A percentile compares a stretch with the other conserved stretches of the same genome.
These are phyloP conservation scores for Gonium pectorale DNA, from an alignment of 139 green algal genomes.

Conservation along the genomic window DNA sequence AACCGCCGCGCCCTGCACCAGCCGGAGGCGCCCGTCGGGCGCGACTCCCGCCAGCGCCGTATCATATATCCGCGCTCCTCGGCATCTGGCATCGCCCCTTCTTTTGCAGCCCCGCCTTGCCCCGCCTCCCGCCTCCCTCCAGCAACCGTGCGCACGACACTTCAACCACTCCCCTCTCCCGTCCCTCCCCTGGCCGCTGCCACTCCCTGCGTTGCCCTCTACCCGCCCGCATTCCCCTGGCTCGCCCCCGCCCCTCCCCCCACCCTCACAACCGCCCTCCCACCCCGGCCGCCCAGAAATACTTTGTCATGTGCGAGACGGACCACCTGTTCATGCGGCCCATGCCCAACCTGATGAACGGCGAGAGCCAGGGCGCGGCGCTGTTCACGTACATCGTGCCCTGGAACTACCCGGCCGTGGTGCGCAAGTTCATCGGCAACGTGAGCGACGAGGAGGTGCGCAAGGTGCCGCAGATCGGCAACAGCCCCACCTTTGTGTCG, in stretches of 20 bases:
- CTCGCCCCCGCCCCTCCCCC: neutral
- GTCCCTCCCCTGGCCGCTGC: too few relatives aligned
- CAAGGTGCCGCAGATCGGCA: slow-evolving; percentile 79
- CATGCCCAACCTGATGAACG: slow-evolving; percentile 93
- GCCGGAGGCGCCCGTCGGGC: too few relatives aligned
- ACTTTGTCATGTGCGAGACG: slow-evolving; percentile 95
- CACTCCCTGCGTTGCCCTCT: too few relatives aligned
- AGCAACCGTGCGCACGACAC: too few relatives aligned
- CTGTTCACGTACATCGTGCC: slow-evolving; percentile 53
- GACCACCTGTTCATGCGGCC: slow-evolving; percentile 96
- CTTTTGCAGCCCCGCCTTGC: too few relatives aligned
- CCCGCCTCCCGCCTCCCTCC: too few relatives aligned
- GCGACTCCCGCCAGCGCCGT: too few relatives aligned
- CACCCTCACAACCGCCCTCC: neutral
- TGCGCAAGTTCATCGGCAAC: slow-evolving; percentile 56
- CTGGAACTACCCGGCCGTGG: slow-evolving; percentile 38
- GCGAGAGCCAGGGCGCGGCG: slow-evolving; percentile 50
- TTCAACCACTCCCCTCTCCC: too few relatives aligned
- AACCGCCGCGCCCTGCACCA: too few relatives aligned
- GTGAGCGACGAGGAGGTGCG: slow-evolving; percentile 50
- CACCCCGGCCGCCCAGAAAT: slow-evolving; percentile 48
- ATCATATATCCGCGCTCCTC: too few relatives aligned
- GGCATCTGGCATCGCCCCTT: too few relatives aligned
- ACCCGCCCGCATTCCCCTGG: too few relatives aligned
- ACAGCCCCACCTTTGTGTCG: slow-evolving; percentile 87